A percentile compares a stretch with the other conserved stretches of the same genome.
Evolutionary conservation across 345 rosid genomes (phyloP).

Genomic region (Conringia planisiliqua): DNA sequence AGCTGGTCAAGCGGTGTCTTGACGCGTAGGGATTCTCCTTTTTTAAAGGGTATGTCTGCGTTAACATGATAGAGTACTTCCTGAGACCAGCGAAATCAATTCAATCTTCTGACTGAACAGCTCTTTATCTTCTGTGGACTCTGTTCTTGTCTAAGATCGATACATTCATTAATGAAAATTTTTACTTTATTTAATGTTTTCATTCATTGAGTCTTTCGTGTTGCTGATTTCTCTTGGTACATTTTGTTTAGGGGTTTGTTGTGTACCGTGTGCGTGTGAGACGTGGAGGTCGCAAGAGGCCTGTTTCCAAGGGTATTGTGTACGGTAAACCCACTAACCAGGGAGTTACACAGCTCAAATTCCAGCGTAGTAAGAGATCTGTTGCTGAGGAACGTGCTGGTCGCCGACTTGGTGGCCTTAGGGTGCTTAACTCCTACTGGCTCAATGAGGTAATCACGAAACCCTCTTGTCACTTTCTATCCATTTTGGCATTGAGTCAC

Average conservation of each 20-base stretch:
- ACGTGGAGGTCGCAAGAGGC: constrained; percentile 90
- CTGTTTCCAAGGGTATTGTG: constrained; percentile 87
- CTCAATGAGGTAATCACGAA: constrained; percentile 54
- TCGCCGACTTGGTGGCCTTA: constrained; percentile 65
- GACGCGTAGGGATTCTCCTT: constrained; percentile 4
- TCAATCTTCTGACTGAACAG: constrained; percentile 29
- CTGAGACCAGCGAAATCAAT: constrained; percentile 30
- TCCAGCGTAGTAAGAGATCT: constrained; percentile 78
- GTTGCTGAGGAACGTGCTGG: constrained; percentile 92
- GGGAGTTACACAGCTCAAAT: constrained; percentile 86
- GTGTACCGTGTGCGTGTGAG: constrained; percentile 82
- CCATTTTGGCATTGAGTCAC: neutral
- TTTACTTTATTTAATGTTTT: neutral
- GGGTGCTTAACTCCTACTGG: constrained; percentile 86
- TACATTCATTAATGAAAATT: neutral
- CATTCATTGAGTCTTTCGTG: neutral
- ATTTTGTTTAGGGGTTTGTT: constrained; percentile 50
- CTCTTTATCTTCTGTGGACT: constrained; percentile 27
- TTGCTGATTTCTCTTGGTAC: neutral
- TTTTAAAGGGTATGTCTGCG: neutral
- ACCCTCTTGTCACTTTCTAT: neutral
- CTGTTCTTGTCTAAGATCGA: constrained; percentile 35
- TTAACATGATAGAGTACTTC: constrained; percentile 26
- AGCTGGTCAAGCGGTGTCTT: constrained; percentile 39
- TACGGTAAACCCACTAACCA: constrained; percentile 86